phyloP scores from a whole-genome alignment of 495 filamentous ascomycete genomes.

The Xylona heveae region DNA sequence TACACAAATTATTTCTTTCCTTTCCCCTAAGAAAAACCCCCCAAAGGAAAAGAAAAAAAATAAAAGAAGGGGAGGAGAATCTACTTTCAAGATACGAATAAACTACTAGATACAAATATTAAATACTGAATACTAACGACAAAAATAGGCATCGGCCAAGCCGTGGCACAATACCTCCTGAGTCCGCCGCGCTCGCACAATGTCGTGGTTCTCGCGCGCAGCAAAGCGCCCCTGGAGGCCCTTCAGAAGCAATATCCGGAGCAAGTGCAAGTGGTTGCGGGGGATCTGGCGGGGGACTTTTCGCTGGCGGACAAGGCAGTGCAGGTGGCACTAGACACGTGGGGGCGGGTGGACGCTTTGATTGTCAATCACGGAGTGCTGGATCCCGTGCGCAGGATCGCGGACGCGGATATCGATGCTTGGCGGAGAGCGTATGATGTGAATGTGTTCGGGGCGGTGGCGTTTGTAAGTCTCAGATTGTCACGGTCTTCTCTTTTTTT shows the following conservation, averaged over 20 bases:
- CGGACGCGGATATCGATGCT: constrained; percentile 36
- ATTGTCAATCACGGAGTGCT: constrained; percentile 78
- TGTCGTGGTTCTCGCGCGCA: constrained; percentile 58
- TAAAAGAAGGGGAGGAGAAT: too few species aligned
- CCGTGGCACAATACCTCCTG: constrained; percentile 54
- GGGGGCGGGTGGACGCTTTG: constrained; percentile 57
- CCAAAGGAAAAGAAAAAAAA: too few species aligned
- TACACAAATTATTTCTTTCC: too few species aligned
- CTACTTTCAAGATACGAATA: too few species aligned
- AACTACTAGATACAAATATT: neutral
- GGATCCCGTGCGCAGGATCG: constrained; percentile 53
- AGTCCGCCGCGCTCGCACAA: constrained; percentile 34
- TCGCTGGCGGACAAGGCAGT: constrained; percentile 38
- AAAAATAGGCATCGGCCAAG: constrained; percentile 73
- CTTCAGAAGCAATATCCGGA: constrained; percentile 41
- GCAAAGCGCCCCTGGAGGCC: constrained; percentile 36
- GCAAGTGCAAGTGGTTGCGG: constrained; percentile 49
- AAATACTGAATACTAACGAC: too few species aligned
- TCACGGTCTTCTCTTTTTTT: neutral
- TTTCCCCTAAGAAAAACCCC: too few species aligned
- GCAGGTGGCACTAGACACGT: constrained; percentile 37
- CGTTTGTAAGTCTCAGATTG: constrained; percentile 34
- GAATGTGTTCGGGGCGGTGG: constrained; percentile 65
- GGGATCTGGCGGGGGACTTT: constrained; percentile 53
- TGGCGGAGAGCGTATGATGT: constrained; percentile 63